These are phyloP conservation scores for Raffaelea deltoideospora DNA, from an alignment of 2,329 filamentous ascomycete species.

Conservation along the genomic window DNA sequence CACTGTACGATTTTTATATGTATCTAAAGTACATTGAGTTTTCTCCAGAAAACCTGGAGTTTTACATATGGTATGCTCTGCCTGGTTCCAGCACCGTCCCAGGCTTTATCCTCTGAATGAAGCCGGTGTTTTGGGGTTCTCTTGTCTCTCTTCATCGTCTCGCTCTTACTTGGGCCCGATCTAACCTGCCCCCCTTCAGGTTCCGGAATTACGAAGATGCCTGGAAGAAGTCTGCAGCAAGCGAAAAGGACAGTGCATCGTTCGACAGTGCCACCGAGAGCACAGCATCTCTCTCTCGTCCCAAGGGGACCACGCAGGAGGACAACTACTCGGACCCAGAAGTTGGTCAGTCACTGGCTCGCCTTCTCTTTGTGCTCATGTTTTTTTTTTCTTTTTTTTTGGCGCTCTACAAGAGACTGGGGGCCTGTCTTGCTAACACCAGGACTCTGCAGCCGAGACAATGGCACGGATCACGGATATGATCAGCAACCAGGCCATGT, in stretches of 20 bases:
- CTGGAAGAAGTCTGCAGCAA: constrained; percentile 7
- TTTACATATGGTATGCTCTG: constrained; percentile 28
- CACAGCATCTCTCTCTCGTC: constrained; percentile 13
- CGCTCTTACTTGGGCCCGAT: background rate
- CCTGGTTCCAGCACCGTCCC: background rate
- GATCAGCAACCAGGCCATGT: constrained; percentile 16
- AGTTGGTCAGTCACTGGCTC: constrained; percentile 13
- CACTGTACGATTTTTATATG: constrained; percentile 34
- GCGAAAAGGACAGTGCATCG: constrained; percentile 14
- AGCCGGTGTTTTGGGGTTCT: no score
- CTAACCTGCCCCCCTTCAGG: constrained; percentile 15
- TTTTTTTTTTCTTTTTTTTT: background rate
- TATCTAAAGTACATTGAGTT: constrained; percentile 34
- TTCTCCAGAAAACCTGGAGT: constrained; percentile 33
- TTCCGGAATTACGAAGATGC: constrained; percentile 27
- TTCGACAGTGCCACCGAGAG: constrained; percentile 14
- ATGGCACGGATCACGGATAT: constrained; percentile 19
- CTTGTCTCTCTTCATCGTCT: background rate
- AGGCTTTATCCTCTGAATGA: no score
- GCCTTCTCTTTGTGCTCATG: background rate
- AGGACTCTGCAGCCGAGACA: constrained; percentile 15
- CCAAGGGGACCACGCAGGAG: constrained; percentile 7
- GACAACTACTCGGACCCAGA: constrained; percentile 16
- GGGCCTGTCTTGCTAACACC: background rate
- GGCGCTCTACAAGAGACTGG: background rate